Evolutionary conservation across 2,329 filamentous ascomycete species (phyloP).

Genomic region (Paraconiothyrium brasiliense): DNA sequence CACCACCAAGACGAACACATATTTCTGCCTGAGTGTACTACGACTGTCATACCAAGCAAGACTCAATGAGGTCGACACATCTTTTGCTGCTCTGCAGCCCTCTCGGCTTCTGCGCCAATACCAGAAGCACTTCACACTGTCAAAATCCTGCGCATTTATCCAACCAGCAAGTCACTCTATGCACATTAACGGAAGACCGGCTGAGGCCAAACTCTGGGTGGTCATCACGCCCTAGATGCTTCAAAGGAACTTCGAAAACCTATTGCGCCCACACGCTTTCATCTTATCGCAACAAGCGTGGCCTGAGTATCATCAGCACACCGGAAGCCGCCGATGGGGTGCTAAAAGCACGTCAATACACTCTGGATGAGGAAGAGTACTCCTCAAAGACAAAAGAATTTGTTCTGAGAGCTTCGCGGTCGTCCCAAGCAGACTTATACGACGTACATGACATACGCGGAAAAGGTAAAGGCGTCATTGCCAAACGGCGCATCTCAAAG

Average conservation of each 20-base stretch:
- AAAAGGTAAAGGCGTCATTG: conserved; percentile 36
- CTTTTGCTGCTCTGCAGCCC: not conserved
- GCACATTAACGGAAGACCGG: not conserved
- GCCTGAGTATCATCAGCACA: conserved; percentile 34
- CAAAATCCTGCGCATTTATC: conserved; percentile 22
- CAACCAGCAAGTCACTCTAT: conserved; percentile 8
- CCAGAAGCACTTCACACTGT: not conserved
- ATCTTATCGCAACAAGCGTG: conserved; percentile 23
- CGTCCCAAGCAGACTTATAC: conserved; percentile 13
- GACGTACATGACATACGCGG: conserved; percentile 29
- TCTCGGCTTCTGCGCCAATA: not conserved
- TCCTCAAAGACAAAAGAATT: not conserved
- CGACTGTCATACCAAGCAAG: not conserved
- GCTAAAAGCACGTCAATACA: conserved; percentile 20
- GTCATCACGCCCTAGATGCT: conserved; percentile 21
- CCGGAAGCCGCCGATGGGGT: conserved; percentile 27
- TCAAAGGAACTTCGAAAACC: conserved; percentile 8
- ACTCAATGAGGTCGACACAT: not conserved
- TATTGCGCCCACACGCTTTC: conserved; percentile 33
- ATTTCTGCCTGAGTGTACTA: not conserved
- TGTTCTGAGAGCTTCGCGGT: not conserved
- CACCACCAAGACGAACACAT: not conserved
- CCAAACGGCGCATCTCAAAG: conserved; percentile 25
- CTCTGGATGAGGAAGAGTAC: not conserved
- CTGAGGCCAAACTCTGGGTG: not conserved